These are phyloP conservation scores for Xenoacremonium recifei DNA, from an alignment of 2,329 filamentous ascomycete species.

Conservation along the genomic window DNA sequence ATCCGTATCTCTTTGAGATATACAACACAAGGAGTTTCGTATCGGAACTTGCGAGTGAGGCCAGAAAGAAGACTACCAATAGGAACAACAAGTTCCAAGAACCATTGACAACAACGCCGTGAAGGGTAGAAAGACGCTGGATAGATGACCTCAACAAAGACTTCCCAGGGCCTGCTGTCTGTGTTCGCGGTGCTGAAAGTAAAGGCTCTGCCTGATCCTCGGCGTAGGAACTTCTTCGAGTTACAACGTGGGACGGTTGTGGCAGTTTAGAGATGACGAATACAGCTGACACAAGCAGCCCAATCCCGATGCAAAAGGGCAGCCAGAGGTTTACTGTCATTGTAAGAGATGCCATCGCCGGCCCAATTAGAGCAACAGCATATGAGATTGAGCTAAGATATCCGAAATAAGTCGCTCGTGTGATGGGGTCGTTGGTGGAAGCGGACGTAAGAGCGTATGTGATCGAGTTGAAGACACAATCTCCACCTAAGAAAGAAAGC, in stretches of 20 bases:
- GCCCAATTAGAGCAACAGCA: conserved; percentile 44
- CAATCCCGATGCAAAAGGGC: conserved; percentile 33
- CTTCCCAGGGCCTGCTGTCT: conserved; percentile 29
- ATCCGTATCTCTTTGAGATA: conserved; percentile 47
- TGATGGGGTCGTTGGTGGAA: conserved; percentile 42
- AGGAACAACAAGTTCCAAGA: conserved; percentile 42
- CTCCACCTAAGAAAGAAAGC: conserved; percentile 46
- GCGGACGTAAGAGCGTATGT: conserved; percentile 44
- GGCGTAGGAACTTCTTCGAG: not conserved
- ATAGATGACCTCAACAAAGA: conserved; percentile 16
- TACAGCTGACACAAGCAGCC: conserved; percentile 14
- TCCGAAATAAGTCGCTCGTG: conserved; percentile 49
- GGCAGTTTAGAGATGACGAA: conserved; percentile 16
- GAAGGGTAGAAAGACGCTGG: conserved; percentile 26
- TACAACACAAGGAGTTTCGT: conserved; percentile 51
- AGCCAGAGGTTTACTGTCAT: conserved; percentile 44
- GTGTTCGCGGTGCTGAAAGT: conserved; percentile 37
- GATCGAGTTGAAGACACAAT: conserved; percentile 51
- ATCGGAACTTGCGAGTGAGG: conserved; percentile 49
- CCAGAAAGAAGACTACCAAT: conserved; percentile 44
- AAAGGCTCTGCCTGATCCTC: conserved; percentile 38
- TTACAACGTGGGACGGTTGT: not conserved
- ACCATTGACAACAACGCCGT: conserved; percentile 33
- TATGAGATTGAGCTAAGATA: conserved; percentile 50
- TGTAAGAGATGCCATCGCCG: conserved; percentile 43